Conservation (phyloP, 164 flowering plant species). For the Stephania yunnanensis region DNA sequence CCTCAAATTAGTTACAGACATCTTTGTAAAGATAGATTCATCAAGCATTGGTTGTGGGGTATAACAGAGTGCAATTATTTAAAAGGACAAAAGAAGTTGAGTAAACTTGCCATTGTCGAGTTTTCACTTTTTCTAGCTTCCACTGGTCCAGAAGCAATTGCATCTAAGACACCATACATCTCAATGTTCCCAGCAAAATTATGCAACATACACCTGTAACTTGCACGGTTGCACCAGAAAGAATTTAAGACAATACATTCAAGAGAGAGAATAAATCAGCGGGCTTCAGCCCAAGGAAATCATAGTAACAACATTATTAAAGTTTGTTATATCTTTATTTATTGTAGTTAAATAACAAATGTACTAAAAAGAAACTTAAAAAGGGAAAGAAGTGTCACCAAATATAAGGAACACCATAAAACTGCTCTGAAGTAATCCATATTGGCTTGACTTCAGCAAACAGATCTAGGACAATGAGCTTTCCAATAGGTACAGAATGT, state of each 20-base stretch:
- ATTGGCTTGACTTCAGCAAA: slow-evolving; percentile 79
- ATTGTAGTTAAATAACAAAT: neutral
- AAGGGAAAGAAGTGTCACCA: slow-evolving; percentile 28
- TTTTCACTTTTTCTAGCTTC: slow-evolving; percentile 61
- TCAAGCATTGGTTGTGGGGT: neutral
- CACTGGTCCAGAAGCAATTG: slow-evolving; percentile 65
- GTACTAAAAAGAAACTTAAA: slow-evolving; percentile 1
- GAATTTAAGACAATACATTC: neutral
- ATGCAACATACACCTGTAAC: slow-evolving; percentile 75
- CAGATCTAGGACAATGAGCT: slow-evolving; percentile 70
- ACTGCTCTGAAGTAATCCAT: slow-evolving; percentile 64
- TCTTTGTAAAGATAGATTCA: neutral
- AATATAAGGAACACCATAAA: slow-evolving; percentile 76
- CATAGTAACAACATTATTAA: neutral
- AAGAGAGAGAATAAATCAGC: neutral
- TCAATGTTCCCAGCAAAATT: slow-evolving; percentile 77
- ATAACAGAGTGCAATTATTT: neutral
- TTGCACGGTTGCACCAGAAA: neutral
- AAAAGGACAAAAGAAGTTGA: neutral
- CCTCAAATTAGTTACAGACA: neutral
- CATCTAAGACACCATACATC: slow-evolving; percentile 74
- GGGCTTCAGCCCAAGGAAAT: neutral
- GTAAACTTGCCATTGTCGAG: slow-evolving; percentile 60
- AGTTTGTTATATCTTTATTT: neutral
- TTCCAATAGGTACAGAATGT: slow-evolving; percentile 72